A percentile compares a stretch with the other conserved stretches of the same genome.
These are phyloP conservation scores for Tylopilus balloui DNA, from an alignment of 768 basidiomycete species.

Conservation along the genomic window DNA sequence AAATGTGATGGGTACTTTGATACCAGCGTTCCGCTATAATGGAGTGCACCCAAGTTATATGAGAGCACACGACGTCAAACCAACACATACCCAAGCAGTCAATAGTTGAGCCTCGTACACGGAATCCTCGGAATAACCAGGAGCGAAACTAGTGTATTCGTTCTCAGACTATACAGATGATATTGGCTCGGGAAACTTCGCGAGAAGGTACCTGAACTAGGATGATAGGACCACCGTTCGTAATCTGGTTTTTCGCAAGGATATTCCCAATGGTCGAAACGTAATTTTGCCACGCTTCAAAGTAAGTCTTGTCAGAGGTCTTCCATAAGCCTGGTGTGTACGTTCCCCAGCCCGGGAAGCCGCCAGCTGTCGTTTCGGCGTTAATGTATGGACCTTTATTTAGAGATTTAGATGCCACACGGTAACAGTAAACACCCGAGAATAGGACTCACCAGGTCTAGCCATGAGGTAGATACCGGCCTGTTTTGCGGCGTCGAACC, in stretches of 20 bases:
- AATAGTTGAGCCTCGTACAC: constrained; percentile 41
- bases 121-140: constrained; percentile 38
- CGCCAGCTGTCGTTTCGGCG: constrained; percentile 32
- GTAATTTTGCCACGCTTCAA: constrained; percentile 52
- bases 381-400: constrained; percentile 27
- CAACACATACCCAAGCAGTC: constrained; percentile 20
- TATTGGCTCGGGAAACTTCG: constrained; percentile 14
- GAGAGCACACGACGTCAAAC: background rate
- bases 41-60: constrained; percentile 2
- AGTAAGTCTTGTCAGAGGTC: constrained; percentile 46
- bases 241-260: constrained; percentile 52
- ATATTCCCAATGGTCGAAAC: constrained; percentile 47
- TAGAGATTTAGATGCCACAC: background rate
- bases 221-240: constrained; percentile 56
- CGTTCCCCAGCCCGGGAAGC: constrained; percentile 58
- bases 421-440: background rate
- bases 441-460: constrained; percentile 19
- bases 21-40: constrained; percentile 38
- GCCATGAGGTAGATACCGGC: constrained; percentile 28
- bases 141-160: constrained; percentile 40
- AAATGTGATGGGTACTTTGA: constrained; percentile 44
- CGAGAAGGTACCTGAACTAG: constrained; percentile 29
- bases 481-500: constrained; percentile 27
- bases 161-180: constrained; percentile 43
- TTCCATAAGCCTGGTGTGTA: constrained; percentile 48